Evolutionary conservation across 1,284 basidiomycete genomes (phyloP), one percentile per base, ranked within the genome.

Genomic region (Athelia sp.): DNA sequence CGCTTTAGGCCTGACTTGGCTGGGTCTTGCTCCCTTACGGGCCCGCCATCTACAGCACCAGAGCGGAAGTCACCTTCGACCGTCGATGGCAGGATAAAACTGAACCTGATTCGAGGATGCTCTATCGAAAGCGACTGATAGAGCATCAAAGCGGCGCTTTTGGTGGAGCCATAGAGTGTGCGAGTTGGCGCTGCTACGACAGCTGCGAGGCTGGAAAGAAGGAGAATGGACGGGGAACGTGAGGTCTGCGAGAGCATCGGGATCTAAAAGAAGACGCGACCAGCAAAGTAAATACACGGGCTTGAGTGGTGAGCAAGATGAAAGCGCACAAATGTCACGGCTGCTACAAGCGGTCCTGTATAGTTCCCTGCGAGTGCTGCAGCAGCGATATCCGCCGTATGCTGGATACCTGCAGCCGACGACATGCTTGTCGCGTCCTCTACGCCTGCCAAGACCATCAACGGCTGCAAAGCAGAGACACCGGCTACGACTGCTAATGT

Each of bases 401-500:
- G 65, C 46, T 77, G 67, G 6, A 87, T 69, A 13, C 77, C 82
- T 32, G 78, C 73, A 0, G 62, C 54, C 11, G 65, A 67, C 11
- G 76, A 69, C 43, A 79, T 67, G 4, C 63, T 56, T 26, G 66
- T 66, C 3, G 63, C 58, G 15, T 63, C 63, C 13, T 70, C 58
- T 3, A 83, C 72, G 0, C 84, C 84, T 10, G 90, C 86, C 3
- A 91, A 70, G 14, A 82, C 79, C 59, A 95, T 74, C 15, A 97
- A 67, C 0, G 93, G 89, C 43, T 81, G 80, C 1, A 93, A 75
- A 2, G 92, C 86, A 1, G 90, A 92, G 0, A 94, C 89, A 4
- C 94, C 94, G 6, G 93, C 93, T 48, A 83, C 79, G 48, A 97
- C 81, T 43, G 93, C 73, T 3, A 96, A 62, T 0, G 93, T 97